These are phyloP conservation scores for Pythium scleroteichum DNA, from an alignment of 352 stramenopile species.

Conservation along the genomic window DNA sequence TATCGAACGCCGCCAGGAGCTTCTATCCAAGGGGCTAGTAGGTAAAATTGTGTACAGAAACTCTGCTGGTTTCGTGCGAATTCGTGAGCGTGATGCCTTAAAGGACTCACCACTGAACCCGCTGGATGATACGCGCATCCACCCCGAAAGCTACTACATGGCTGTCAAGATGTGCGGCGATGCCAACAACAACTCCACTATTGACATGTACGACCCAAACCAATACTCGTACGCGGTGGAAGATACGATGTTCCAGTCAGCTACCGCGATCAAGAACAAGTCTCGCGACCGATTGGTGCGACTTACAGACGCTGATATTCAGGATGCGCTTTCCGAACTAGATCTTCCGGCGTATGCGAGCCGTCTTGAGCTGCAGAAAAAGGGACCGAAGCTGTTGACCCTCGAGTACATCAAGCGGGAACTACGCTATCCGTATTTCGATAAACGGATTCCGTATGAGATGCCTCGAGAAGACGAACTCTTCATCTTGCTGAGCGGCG, in stretches of 20 bases:
- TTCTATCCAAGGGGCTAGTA: constrained; percentile 81
- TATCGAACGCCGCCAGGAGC: constrained; percentile 82
- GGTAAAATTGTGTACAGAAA: constrained; percentile 89
- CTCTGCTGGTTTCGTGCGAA: constrained; percentile 85
- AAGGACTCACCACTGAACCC: constrained; percentile 85
- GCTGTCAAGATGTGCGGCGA: constrained; percentile 90
- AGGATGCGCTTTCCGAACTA: constrained; percentile 84
- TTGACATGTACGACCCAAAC: constrained; percentile 91
- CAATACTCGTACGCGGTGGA: constrained; percentile 90
- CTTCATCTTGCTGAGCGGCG: constrained; percentile 85
- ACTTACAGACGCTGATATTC: constrained; percentile 73
- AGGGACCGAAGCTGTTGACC: constrained; percentile 84
- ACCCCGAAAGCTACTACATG: constrained; percentile 92
- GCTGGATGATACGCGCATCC: constrained; percentile 86
- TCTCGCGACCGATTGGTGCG: constrained; percentile 23
- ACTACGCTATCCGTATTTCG: constrained; percentile 88
- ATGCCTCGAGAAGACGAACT: constrained; percentile 83
- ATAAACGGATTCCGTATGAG: constrained; percentile 85
- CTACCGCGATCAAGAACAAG: constrained; percentile 62
- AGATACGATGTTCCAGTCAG: constrained; percentile 91
- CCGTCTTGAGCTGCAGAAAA: constrained; percentile 88
- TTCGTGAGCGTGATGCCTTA: constrained; percentile 82
- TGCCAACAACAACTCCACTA: constrained; percentile 90
- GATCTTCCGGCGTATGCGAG: constrained; percentile 86
- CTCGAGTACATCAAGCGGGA: constrained; percentile 90